Conservation (phyloP, 441 rosid species). For the Brassica hybrid region DNA sequence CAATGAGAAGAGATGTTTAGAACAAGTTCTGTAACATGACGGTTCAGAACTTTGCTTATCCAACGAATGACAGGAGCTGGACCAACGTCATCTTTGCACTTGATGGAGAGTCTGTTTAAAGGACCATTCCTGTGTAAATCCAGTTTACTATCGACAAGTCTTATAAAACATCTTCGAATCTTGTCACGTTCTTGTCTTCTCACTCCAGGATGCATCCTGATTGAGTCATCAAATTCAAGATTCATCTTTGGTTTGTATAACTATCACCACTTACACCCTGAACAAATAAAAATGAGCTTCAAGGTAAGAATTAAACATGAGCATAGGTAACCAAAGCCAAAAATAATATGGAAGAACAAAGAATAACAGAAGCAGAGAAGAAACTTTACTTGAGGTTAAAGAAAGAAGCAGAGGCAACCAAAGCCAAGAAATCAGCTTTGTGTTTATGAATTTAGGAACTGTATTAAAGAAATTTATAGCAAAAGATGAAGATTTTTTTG, state of each 20-base stretch:
- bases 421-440: neutral
- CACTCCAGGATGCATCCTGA: neutral
- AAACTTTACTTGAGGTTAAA: neutral
- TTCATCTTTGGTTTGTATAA: neutral
- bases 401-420: neutral
- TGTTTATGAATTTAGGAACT: neutral
- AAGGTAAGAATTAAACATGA: neutral
- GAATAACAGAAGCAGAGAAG: neutral
- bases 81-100: neutral
- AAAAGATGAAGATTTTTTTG: no score
- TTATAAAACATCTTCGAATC: neutral
- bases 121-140: neutral
- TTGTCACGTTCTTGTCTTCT: neutral
- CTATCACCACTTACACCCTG: neutral
- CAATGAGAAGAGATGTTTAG: neutral
- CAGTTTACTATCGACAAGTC: neutral
- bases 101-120: neutral
- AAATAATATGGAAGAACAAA: neutral
- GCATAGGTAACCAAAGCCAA: neutral
- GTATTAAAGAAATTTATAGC: neutral
- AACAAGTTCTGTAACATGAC: neutral
- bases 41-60: neutral
- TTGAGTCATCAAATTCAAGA: neutral
- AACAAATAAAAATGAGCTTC: neutral
- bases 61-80: slow-evolving; percentile 7